phyloP scores from a whole-genome alignment of 2,329 filamentous ascomycete species.

The Trichoderma polysporum region DNA sequence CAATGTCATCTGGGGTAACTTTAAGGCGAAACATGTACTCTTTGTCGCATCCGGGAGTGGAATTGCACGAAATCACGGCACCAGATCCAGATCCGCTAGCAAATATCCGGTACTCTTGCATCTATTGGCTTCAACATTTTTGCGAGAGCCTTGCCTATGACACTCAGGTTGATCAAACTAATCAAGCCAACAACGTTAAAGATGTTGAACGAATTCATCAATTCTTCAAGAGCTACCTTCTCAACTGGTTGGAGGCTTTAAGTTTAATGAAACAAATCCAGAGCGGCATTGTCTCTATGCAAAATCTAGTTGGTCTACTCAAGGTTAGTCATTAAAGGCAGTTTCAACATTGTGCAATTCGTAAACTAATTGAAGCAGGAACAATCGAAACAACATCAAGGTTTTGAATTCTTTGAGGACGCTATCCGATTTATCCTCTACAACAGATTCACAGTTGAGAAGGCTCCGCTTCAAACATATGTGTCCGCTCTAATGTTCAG shows the following conservation, averaged over 20 bases:
- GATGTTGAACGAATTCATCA: background rate
- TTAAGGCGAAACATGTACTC: slow-evolving; percentile 40
- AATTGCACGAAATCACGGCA: slow-evolving; percentile 13
- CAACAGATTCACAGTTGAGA: slow-evolving; percentile 1
- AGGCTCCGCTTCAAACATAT: slow-evolving; percentile 15
- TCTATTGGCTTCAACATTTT: slow-evolving; percentile 27
- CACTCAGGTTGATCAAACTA: background rate
- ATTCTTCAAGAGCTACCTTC: background rate
- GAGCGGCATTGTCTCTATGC: background rate
- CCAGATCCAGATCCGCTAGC: slow-evolving; percentile 25
- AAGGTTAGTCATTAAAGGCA: background rate
- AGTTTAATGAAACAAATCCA: background rate
- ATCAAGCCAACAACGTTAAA: background rate
- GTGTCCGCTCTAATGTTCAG: slow-evolving; percentile 14
- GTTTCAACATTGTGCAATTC: background rate
- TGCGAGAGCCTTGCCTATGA: background rate
- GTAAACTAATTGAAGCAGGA: background rate
- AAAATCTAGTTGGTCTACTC: background rate
- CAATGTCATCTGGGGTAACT: slow-evolving; percentile 28
- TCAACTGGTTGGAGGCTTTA: slow-evolving; percentile 7
- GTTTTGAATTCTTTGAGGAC: background rate
- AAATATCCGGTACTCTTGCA: slow-evolving; percentile 22
- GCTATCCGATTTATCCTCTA: slow-evolving; percentile 10
- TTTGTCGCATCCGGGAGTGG: slow-evolving; percentile 25
- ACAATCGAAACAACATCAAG: background rate